phyloP scores from a whole-genome alignment of 2,329 filamentous ascomycete species.

The Arachnomyces sp. region DNA sequence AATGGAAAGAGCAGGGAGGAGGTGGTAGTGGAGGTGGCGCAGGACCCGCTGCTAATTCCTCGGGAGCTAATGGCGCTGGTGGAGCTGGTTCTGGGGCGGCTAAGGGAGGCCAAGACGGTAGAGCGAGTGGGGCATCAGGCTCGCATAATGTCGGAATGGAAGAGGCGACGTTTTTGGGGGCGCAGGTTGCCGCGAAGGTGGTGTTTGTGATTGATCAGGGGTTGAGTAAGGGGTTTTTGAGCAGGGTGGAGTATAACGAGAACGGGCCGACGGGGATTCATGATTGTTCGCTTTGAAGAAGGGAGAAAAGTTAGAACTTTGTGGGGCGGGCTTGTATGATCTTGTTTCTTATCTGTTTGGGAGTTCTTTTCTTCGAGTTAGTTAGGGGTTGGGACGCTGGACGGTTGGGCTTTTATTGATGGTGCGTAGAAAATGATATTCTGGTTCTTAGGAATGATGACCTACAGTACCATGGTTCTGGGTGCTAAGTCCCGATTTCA shows the following conservation, averaged over 20 bases:
- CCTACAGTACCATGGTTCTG: no score
- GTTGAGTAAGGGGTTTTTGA: constrained; percentile 60
- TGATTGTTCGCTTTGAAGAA: constrained; percentile 38
- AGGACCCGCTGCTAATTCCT: constrained; percentile 16
- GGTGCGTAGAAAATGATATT: no score
- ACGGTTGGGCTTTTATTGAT: no score
- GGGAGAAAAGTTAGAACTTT: not conserved
- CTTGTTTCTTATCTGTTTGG: no score
- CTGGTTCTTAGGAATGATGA: no score
- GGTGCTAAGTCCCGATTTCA: no score
- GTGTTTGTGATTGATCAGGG: constrained; percentile 62
- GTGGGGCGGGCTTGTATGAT: constrained; percentile 1
- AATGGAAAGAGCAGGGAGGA: constrained; percentile 69
- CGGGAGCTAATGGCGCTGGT: constrained; percentile 20
- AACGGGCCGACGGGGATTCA: constrained; percentile 57
- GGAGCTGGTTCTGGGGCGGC: constrained; percentile 6
- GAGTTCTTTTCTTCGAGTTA: no score
- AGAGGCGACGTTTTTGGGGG: constrained; percentile 77
- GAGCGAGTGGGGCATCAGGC: constrained; percentile 14
- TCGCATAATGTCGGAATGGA: constrained; percentile 51
- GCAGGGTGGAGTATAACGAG: constrained; percentile 59
- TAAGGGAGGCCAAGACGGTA: constrained; percentile 34
- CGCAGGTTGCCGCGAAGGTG: constrained; percentile 74
- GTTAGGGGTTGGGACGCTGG: no score
- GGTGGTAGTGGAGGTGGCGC: constrained; percentile 6